Conservation (phyloP, 2,329 filamentous ascomycete species). For the Claviceps monticola region DNA sequence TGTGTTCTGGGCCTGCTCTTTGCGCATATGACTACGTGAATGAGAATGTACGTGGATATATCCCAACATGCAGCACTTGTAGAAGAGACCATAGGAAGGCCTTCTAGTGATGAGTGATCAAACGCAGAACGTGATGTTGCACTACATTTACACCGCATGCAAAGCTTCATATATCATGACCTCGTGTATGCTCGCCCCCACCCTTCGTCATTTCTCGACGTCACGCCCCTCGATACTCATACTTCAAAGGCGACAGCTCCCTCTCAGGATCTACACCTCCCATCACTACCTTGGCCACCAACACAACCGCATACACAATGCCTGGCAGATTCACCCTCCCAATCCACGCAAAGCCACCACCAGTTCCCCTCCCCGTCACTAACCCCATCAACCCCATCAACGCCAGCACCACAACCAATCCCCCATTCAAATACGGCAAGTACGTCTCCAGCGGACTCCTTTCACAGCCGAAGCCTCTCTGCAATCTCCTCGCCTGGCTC, state of each 20-base stretch:
- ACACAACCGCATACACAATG: constrained; percentile 44
- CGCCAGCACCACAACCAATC: constrained; percentile 37
- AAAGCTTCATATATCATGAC: not conserved
- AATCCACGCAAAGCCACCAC: constrained; percentile 22
- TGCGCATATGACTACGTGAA: no score
- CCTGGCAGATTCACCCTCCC: constrained; percentile 38
- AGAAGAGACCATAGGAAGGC: no score
- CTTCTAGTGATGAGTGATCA: no score
- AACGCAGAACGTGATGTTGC: no score
- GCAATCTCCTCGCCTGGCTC: constrained; percentile 6
- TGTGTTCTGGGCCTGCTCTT: no score
- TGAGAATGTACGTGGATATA: no score
- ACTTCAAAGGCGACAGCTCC: constrained; percentile 48
- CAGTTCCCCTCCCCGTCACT: constrained; percentile 18
- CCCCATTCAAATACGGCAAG: constrained; percentile 47
- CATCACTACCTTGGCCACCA: constrained; percentile 53
- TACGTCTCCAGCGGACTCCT: constrained; percentile 38
- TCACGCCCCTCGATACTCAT: constrained; percentile 54
- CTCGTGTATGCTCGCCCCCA: not conserved
- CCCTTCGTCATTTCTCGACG: no score
- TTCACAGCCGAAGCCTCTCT: constrained; percentile 6
- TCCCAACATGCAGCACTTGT: no score
- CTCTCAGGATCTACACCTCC: constrained; percentile 52
- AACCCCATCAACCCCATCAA: constrained; percentile 32
- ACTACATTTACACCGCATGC: not conserved